Conservation (phyloP, 495 filamentous ascomycete species). For the Aspergillus ostianus region DNA sequence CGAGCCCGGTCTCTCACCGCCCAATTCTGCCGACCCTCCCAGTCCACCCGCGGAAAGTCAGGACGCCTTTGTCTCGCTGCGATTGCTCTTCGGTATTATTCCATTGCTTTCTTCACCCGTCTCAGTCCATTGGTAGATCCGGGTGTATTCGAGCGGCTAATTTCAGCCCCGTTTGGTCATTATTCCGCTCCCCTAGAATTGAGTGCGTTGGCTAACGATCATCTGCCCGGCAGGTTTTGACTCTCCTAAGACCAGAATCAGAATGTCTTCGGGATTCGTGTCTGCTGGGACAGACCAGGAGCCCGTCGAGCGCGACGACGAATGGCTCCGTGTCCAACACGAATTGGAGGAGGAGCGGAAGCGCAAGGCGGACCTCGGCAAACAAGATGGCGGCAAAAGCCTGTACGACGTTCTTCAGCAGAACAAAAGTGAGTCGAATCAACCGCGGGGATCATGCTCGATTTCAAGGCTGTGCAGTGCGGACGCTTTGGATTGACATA, state of each 20-base stretch:
- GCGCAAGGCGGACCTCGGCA: conserved; percentile 56
- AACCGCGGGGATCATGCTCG: background rate
- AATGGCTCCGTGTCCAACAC: conserved; percentile 74
- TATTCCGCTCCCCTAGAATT: background rate
- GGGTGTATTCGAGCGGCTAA: background rate
- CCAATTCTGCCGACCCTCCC: conserved; percentile 17
- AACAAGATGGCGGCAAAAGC: conserved; percentile 63
- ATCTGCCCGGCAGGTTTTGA: background rate
- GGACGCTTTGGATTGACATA: conserved; percentile 47
- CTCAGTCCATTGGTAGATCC: background rate
- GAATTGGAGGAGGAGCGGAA: conserved; percentile 70
- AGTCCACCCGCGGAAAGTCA: background rate
- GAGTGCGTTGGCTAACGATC: conserved; percentile 1
- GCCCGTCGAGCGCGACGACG: conserved; percentile 58
- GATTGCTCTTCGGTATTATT: background rate
- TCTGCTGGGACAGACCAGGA: conserved; percentile 76
- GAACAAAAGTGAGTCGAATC: conserved; percentile 75
- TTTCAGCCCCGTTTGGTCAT: background rate
- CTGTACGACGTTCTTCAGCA: conserved; percentile 86
- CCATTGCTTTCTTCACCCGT: background rate
- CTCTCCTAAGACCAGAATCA: conserved; percentile 35
- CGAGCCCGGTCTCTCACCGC: conserved; percentile 9
- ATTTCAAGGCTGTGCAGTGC: background rate
- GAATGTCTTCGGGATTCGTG: conserved; percentile 86
- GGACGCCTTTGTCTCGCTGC: background rate